Conservation (phyloP, 31 red algal genomes). For the Endocladia muricata region DNA sequence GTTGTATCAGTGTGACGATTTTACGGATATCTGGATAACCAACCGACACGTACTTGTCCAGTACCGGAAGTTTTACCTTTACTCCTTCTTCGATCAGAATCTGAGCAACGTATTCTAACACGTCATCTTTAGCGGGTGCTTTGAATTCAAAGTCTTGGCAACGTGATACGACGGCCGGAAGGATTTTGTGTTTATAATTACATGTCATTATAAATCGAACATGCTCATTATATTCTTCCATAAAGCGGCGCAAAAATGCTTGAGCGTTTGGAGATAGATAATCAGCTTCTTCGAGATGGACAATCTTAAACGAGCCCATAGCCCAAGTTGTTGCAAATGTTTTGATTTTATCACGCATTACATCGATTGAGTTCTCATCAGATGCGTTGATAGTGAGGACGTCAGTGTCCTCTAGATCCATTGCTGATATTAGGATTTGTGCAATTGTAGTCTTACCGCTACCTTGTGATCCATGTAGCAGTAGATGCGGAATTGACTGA, state of each 20-base stretch:
- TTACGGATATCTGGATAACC: neutral
- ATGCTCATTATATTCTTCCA: neutral
- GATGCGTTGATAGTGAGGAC: neutral
- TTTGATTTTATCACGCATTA: neutral
- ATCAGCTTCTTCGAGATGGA: conserved; percentile 1
- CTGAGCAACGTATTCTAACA: neutral
- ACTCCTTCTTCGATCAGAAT: neutral
- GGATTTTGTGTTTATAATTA: neutral
- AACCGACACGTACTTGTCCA: neutral
- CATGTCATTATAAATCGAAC: conserved; percentile 1
- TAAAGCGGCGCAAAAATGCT: neutral
- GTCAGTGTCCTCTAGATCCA: neutral
- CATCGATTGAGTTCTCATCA: neutral
- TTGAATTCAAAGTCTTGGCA: neutral
- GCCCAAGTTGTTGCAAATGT: neutral
- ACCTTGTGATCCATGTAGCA: neutral
- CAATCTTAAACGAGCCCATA: neutral
- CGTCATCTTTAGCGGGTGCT: neutral
- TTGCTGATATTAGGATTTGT: neutral
- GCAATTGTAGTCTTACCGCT: neutral
- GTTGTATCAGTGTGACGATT: neutral
- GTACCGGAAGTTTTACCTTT: neutral
- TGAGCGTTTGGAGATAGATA: neutral
- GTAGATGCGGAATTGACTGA: conserved; percentile 13
- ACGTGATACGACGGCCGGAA: neutral